Base-by-base conservation (phyloP, 805 yeast genomes). In the Yamadazyma olivae region DNA sequence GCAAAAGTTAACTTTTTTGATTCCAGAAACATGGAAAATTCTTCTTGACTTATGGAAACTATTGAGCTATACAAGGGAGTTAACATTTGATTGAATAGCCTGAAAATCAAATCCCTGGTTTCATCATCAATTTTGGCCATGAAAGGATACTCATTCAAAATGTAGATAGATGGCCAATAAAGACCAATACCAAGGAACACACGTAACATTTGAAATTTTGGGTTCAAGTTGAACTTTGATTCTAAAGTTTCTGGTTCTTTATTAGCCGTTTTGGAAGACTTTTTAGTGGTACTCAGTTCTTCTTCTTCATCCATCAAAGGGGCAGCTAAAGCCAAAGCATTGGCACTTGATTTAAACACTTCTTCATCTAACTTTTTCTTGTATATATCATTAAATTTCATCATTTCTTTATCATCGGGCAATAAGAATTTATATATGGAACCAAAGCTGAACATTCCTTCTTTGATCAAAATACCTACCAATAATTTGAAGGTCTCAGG, bases 311-410 rank as follows among this genome's bases (percentile, higher is more conserved):
- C 79, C 3, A 71, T 67, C 25, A 90, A 64, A 0, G 96, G 95
- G 7, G 93, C 93, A 5, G 96, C 96, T 47, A 89, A 55, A 0
- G 97, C 93, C 32, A 90, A 61, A 0, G 95, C 95, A 43, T 83
- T 85, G 0, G 86, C 82, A 17, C 76, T 71, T 0, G 90, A 82
- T 42, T 68, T 66, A 48, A 70, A 67, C 0, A 84, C 75, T 39
- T 77, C 73, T 9, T 76, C 76, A 12, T 79, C 79, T 38, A 70
- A 47, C 7, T 70, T 64, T 20, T 62, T 59, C 24, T 74, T 70
- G 51, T 77, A 73, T 3, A 54, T 51, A 1, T 58, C 59, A 25
- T 77, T 71, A 19, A 78, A 60, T 7, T 49, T 48, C 0, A 49
- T 48, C 64, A 83, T 64, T 3, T 59, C 71, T 4, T 61, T 67